Evolutionary conservation across 1,284 basidiomycete species (phyloP).

Genomic region (Ganoderma lingzhi): DNA sequence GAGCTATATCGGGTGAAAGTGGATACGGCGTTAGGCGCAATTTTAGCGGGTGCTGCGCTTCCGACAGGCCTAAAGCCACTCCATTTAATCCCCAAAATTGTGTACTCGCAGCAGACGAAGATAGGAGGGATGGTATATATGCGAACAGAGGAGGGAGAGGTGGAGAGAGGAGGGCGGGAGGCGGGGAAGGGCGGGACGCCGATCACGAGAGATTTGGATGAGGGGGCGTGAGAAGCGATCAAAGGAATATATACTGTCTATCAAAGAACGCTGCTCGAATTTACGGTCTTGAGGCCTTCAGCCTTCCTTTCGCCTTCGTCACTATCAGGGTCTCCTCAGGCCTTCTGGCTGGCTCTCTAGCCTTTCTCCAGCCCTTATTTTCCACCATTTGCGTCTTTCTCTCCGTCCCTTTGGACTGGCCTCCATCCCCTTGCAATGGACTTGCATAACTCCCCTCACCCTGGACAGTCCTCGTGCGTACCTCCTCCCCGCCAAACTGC

Average conservation of each 20-base stretch:
- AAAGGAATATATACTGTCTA: slow-evolving; percentile 22
- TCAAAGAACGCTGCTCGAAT: slow-evolving; percentile 19
- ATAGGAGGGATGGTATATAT: slow-evolving; percentile 10
- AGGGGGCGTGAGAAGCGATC: slow-evolving; percentile 29
- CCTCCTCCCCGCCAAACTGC: slow-evolving; percentile 20
- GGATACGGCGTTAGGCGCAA: not conserved
- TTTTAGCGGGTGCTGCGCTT: slow-evolving; percentile 5
- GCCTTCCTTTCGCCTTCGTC: slow-evolving; percentile 18
- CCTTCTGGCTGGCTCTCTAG: not conserved
- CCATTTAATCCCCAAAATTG: not conserved
- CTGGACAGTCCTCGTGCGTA: slow-evolving; percentile 36
- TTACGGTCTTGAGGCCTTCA: slow-evolving; percentile 20
- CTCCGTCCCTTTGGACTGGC: slow-evolving; percentile 40
- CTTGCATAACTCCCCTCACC: slow-evolving; percentile 34
- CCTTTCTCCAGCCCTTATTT: slow-evolving; percentile 11
- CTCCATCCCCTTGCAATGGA: slow-evolving; percentile 43
- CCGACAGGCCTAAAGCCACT: not conserved
- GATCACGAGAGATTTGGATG: slow-evolving; percentile 10
- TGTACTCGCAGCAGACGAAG: not conserved
- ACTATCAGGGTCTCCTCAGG: not conserved
- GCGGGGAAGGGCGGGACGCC: slow-evolving; percentile 16
- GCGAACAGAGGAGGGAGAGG: slow-evolving; percentile 12
- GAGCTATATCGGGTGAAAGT: slow-evolving; percentile 18
- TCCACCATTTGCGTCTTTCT: slow-evolving; percentile 12
- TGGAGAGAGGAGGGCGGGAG: slow-evolving; percentile 16